Evolutionary conservation across 345 rosid species (phyloP).

Genomic region (Linum usitatissimum): DNA sequence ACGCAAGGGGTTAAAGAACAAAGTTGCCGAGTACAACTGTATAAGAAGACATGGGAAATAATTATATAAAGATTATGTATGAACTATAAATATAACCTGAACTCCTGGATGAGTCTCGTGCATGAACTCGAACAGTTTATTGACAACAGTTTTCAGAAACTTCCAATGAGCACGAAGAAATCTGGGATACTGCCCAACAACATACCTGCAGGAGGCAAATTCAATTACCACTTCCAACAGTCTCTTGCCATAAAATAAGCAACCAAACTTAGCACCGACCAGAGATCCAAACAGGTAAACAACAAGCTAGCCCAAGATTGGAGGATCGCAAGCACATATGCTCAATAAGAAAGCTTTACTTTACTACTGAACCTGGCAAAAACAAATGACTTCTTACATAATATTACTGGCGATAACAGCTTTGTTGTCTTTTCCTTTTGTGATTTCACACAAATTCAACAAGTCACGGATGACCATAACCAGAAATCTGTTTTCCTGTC

Average conservation of each 20-base stretch:
- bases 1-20: neutral
- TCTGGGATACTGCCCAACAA: conserved; percentile 98
- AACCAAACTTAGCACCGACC: too few species aligned
- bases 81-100: conserved; percentile 41
- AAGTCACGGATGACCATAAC: conserved; percentile 97
- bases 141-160: conserved; percentile 94
- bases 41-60: too few species aligned
- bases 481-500: conserved; percentile 94
- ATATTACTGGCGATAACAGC: conserved; percentile 98
- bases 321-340: too few species aligned
- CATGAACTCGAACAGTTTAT: conserved; percentile 96
- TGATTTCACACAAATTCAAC: conserved; percentile 88
- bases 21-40: neutral
- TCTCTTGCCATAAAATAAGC: neutral
- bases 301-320: too few species aligned
- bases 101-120: conserved; percentile 99
- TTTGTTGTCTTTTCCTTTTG: conserved; percentile 95
- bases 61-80: too few species aligned
- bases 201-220: conserved; percentile 58
- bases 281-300: too few species aligned
- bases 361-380: neutral
- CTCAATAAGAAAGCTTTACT: too few species aligned
- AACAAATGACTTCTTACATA: conserved; percentile 50
- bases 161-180: conserved; percentile 98
- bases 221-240: conserved; percentile 1